These are phyloP conservation scores for Lachancea mirantina DNA, from an alignment of 805 yeast genomes.

Conservation along the genomic window DNA sequence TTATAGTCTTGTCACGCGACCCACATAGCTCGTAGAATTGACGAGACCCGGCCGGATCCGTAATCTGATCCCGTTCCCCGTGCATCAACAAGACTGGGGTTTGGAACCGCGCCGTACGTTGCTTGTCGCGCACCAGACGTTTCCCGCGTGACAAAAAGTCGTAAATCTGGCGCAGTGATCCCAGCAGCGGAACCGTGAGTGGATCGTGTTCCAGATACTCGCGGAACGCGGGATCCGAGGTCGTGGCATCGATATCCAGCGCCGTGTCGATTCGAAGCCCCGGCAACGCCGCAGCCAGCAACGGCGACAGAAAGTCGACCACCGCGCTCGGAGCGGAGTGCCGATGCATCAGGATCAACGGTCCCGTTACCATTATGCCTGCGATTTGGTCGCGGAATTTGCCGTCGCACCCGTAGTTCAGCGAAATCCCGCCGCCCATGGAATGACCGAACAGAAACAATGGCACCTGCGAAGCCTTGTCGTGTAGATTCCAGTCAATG, in stretches of 20 bases:
- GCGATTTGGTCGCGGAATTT: conserved; percentile 39
- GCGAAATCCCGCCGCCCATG: conserved; percentile 72
- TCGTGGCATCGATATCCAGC: conserved; percentile 46
- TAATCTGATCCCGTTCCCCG: conserved; percentile 58
- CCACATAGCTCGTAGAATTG: conserved; percentile 35
- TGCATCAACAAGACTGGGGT: conserved; percentile 52
- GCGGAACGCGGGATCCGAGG: conserved; percentile 42
- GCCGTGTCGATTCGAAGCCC: conserved; percentile 48
- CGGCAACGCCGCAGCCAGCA: conserved; percentile 39
- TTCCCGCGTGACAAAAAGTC: conserved; percentile 63
- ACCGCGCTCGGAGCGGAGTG: conserved; percentile 47
- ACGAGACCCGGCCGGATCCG: conserved; percentile 43
- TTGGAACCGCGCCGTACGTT: conserved; percentile 30
- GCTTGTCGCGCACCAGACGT: conserved; percentile 35
- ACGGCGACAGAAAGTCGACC: conserved; percentile 37
- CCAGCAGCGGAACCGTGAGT: conserved; percentile 39
- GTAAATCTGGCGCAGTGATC: conserved; percentile 48
- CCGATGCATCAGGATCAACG: conserved; percentile 53
- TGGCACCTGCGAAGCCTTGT: conserved; percentile 19
- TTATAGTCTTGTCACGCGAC: conserved; percentile 19
- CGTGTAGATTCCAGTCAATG: conserved; percentile 19
- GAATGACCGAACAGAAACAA: conserved; percentile 60
- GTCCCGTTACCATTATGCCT: conserved; percentile 49
- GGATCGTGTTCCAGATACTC: conserved; percentile 40
- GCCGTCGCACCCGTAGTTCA: conserved; percentile 58